phyloP scores from a whole-genome alignment of 2,329 filamentous ascomycete species.

The Fusarium nurragi region DNA sequence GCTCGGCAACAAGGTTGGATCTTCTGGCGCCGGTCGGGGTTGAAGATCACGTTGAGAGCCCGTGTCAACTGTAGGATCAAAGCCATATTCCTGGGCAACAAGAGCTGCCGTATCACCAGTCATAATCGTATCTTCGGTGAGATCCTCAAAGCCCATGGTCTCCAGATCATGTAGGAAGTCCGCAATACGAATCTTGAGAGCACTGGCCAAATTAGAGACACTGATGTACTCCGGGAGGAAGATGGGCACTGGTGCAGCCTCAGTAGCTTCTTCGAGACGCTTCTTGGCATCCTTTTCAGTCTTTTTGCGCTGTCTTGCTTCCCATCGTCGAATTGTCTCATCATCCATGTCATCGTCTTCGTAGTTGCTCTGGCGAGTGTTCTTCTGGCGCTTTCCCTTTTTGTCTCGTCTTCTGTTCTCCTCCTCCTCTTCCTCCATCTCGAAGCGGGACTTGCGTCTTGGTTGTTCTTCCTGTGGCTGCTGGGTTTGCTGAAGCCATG shows the following conservation, averaged over 20 bases:
- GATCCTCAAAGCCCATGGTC: conserved; percentile 89
- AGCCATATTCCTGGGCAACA: conserved; percentile 92
- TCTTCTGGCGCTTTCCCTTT: conserved; percentile 42
- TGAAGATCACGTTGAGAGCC: conserved; percentile 75
- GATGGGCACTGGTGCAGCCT: conserved; percentile 65
- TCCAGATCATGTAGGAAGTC: conserved; percentile 79
- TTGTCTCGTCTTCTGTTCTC: conserved; percentile 36
- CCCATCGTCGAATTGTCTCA: conserved; percentile 49
- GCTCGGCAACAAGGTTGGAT: conserved; percentile 72
- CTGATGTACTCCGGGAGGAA: conserved; percentile 91
- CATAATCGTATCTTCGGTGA: conserved; percentile 83
- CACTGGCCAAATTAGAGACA: conserved; percentile 80
- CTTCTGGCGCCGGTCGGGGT: conserved; percentile 73
- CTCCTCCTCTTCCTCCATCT: conserved; percentile 43
- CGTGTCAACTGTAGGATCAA: conserved; percentile 80
- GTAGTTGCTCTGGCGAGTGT: conserved; percentile 30
- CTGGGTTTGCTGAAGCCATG: conserved; percentile 1
- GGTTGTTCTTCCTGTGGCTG: conserved; percentile 30
- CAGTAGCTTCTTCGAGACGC: conserved; percentile 52
- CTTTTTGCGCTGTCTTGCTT: conserved; percentile 54
- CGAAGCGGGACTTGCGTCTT: conserved; percentile 47
- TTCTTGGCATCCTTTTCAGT: conserved; percentile 55
- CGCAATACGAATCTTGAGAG: conserved; percentile 75
- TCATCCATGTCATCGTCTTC: conserved; percentile 54
- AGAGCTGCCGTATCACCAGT: conserved; percentile 90